phyloP scores from a whole-genome alignment of 805 yeast species.

The Saturnispora zaruensis region DNA sequence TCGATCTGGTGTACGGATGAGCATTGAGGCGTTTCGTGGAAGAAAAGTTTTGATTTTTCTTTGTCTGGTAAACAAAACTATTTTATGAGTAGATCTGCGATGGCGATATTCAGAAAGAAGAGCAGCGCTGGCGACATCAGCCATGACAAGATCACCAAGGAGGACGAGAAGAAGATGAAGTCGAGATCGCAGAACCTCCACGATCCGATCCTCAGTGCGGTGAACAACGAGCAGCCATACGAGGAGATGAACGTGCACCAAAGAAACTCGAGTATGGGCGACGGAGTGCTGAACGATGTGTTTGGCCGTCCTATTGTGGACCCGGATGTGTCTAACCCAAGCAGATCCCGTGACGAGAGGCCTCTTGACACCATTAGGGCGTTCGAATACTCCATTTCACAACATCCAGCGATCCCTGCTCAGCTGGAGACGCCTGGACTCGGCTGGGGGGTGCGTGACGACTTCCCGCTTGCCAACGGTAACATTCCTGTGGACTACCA shows the following conservation, averaged over 20 bases:
- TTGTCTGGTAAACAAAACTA: not conserved
- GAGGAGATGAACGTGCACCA: slow-evolving; percentile 45
- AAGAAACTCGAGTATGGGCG: slow-evolving; percentile 28
- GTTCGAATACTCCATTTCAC: slow-evolving; percentile 90
- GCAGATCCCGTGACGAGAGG: slow-evolving; percentile 88
- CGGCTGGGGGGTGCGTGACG: slow-evolving; percentile 83
- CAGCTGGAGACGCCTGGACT: slow-evolving; percentile 69
- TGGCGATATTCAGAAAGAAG: slow-evolving; percentile 39
- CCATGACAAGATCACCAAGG: slow-evolving; percentile 35
- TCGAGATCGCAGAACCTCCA: slow-evolving; percentile 62
- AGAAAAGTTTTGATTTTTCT: not conserved
- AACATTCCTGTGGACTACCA: slow-evolving; percentile 27
- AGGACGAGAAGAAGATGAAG: slow-evolving; percentile 48
- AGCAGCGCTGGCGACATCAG: slow-evolving; percentile 17
- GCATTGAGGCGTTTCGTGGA: not conserved
- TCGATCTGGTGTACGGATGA: not conserved
- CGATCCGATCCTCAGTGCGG: slow-evolving; percentile 90
- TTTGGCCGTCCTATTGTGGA: slow-evolving; percentile 74
- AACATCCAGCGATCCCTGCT: slow-evolving; percentile 71
- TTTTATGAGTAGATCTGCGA: slow-evolving; percentile 12
- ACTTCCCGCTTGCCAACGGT: slow-evolving; percentile 48
- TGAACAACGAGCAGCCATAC: slow-evolving; percentile 93
- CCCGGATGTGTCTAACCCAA: slow-evolving; percentile 89
- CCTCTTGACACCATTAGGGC: slow-evolving; percentile 93
- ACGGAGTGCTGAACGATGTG: slow-evolving; percentile 58